These are phyloP conservation scores for Dothistroma pini DNA, from an alignment of 2,329 filamentous ascomycete genomes.

Conservation along the genomic window DNA sequence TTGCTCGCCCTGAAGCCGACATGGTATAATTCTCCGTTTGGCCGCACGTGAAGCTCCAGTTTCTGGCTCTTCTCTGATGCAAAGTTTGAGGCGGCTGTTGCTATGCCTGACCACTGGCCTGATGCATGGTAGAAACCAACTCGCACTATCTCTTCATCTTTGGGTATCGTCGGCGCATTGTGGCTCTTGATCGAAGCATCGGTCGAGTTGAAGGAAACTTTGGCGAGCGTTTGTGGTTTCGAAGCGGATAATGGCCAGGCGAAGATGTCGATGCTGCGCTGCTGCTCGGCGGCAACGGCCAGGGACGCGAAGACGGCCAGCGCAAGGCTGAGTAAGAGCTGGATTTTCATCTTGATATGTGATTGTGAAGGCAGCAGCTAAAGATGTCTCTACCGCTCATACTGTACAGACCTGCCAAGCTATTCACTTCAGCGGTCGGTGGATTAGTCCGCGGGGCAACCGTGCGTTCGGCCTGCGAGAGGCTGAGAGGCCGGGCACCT, in stretches of 20 bases:
- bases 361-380: neutral
- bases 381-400: neutral
- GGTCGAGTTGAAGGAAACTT: constrained; percentile 42
- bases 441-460: neutral
- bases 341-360: constrained; percentile 34
- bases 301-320: constrained; percentile 35
- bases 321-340: constrained; percentile 36
- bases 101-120: constrained; percentile 43
- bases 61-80: constrained; percentile 41
- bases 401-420: neutral
- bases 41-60: constrained; percentile 43
- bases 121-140: constrained; percentile 43
- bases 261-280: constrained; percentile 34
- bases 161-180: constrained; percentile 32
- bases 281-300: constrained; percentile 23
- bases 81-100: constrained; percentile 44
- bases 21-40: constrained; percentile 44
- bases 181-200: constrained; percentile 40
- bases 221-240: constrained; percentile 41
- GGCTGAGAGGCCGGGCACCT: no score
- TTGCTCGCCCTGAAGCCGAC: constrained; percentile 42
- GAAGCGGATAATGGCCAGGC: constrained; percentile 36
- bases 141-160: constrained; percentile 41
- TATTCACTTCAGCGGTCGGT: neutral
- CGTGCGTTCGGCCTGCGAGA: neutral